phyloP scores from a whole-genome alignment of 345 rosid species.

The Ceriops tagal region DNA sequence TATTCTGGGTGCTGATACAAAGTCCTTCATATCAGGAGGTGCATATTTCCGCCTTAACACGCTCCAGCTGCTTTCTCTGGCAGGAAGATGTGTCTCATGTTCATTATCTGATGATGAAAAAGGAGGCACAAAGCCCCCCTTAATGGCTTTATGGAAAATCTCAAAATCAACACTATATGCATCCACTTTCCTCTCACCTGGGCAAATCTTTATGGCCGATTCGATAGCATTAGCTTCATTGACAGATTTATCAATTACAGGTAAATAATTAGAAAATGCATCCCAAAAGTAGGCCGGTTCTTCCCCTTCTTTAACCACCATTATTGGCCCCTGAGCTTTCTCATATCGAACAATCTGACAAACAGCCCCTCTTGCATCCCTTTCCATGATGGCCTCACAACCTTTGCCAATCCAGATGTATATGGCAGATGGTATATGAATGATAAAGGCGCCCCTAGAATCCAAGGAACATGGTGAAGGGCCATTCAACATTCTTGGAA shows the following conservation, averaged over 20 bases:
- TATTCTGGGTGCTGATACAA: constrained; percentile 56
- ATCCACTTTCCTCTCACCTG: constrained; percentile 70
- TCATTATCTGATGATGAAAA: constrained; percentile 77
- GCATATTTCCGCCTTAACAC: constrained; percentile 79
- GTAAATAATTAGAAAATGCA: constrained; percentile 68
- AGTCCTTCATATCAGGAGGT: constrained; percentile 64
- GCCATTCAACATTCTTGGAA: constrained; percentile 86
- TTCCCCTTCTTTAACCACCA: constrained; percentile 77
- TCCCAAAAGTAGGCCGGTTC: constrained; percentile 88
- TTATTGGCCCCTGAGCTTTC: constrained; percentile 69
- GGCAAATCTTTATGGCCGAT: constrained; percentile 34
- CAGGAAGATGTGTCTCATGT: constrained; percentile 88
- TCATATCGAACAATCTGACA: constrained; percentile 95
- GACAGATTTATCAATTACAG: constrained; percentile 62
- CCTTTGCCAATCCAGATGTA: constrained; percentile 90
- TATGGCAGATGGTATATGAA: constrained; percentile 78
- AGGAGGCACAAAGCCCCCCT: constrained; percentile 93
- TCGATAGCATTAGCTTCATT: constrained; percentile 31
- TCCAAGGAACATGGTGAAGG: constrained; percentile 78
- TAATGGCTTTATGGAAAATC: constrained; percentile 75
- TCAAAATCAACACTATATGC: constrained; percentile 86
- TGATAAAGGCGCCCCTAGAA: constrained; percentile 95
- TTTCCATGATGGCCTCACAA: constrained; percentile 86
- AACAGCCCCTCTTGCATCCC: constrained; percentile 94
- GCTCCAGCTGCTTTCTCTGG: constrained; percentile 95